phyloP scores from a whole-genome alignment of 768 basidiomycete species.

The Collybia nuda region DNA sequence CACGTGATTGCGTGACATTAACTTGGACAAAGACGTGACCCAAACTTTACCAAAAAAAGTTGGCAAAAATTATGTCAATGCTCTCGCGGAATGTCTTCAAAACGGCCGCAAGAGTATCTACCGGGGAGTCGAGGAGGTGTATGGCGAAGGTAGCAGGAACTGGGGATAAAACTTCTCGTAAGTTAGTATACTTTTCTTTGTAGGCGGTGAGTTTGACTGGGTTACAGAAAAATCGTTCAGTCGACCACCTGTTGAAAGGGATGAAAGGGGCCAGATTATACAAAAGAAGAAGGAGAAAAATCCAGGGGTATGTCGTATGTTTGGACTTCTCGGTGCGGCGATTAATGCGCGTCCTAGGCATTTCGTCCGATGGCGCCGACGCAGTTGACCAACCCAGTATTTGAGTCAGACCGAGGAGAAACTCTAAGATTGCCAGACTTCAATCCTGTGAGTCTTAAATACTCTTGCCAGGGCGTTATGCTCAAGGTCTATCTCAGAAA shows the following conservation, averaged over 20 bases:
- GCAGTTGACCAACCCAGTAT: conserved; percentile 38
- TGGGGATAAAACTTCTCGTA: too few species aligned
- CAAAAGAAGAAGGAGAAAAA: conserved; percentile 21
- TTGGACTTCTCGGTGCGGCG: neutral
- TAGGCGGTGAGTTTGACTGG: too few species aligned
- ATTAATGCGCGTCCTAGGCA: conserved; percentile 25
- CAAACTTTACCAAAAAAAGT: too few species aligned
- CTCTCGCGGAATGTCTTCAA: too few species aligned
- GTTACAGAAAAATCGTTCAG: conserved; percentile 6
- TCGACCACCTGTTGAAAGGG: conserved; percentile 5
- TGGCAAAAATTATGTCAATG: too few species aligned
- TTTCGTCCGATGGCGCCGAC: conserved; percentile 40
- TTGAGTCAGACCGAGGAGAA: conserved; percentile 33
- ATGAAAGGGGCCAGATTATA: conserved; percentile 12
- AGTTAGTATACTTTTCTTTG: too few species aligned
- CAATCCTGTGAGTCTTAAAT: conserved; percentile 33
- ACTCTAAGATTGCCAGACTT: conserved; percentile 41
- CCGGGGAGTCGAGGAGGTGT: too few species aligned
- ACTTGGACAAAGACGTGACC: too few species aligned
- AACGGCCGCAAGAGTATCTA: too few species aligned
- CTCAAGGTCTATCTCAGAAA: conserved; percentile 9
- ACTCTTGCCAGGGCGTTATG: conserved; percentile 8
- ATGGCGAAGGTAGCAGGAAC: too few species aligned
- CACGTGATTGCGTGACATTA: too few species aligned
- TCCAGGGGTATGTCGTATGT: conserved; percentile 25